phyloP scores from a whole-genome alignment of 257 asterid genomes.

The Penstemon eatonii region DNA sequence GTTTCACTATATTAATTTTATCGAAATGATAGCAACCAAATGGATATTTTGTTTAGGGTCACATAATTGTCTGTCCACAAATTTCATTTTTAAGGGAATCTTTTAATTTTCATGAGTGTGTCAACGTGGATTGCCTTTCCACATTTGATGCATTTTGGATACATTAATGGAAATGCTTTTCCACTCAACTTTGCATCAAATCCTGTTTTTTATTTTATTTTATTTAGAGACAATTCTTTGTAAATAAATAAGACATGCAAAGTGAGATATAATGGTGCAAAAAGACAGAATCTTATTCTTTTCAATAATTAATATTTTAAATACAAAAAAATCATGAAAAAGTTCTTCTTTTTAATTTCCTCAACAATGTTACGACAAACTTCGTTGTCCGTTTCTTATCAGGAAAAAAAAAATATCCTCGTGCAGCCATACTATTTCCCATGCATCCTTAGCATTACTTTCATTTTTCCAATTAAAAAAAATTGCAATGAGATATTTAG shows the following conservation, averaged over 20 bases:
- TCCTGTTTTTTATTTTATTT: constrained; percentile 21
- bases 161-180: constrained; percentile 38
- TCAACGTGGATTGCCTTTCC: constrained; percentile 24
- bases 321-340: constrained; percentile 27
- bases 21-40: constrained; percentile 15
- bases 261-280: constrained; percentile 29
- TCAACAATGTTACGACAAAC: constrained; percentile 24
- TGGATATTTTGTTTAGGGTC: constrained; percentile 9
- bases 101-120: constrained; percentile 10
- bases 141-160: constrained; percentile 12
- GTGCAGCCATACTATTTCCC: constrained; percentile 18
- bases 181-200: constrained; percentile 57
- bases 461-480: background rate
- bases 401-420: constrained; percentile 17
- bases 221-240: constrained; percentile 15
- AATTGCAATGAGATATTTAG: background rate
- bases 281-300: constrained; percentile 41
- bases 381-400: constrained; percentile 24
- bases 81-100: constrained; percentile 26
- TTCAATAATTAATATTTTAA: constrained; percentile 19
- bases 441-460: background rate
- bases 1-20: background rate
- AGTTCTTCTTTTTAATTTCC: constrained; percentile 15
- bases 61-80: constrained; percentile 29
- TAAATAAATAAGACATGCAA: constrained; percentile 26